These are phyloP conservation scores for Cardamine resedifolia DNA, from an alignment of 345 rosid genomes.

Conservation along the genomic window DNA sequence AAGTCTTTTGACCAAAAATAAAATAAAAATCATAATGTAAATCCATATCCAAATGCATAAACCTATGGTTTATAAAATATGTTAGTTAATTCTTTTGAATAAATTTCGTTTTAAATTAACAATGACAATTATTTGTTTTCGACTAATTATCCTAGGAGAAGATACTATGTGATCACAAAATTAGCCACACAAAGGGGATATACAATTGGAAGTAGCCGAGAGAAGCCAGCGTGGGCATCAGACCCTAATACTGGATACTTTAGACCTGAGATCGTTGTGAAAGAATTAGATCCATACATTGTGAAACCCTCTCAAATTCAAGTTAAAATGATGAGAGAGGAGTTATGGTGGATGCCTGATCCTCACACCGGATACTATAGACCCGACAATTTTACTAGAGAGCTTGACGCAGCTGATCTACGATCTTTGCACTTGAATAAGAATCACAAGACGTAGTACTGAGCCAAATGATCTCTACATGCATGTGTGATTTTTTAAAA, in stretches of 20 bases:
- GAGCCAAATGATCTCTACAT: conserved; percentile 13
- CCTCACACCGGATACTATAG: conserved; percentile 26
- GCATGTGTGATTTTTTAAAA: conserved; percentile 8
- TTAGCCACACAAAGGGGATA: conserved; percentile 10
- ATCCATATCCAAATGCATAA: conserved; percentile 4
- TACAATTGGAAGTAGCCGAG: conserved; percentile 10
- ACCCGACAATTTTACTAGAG: conserved; percentile 9
- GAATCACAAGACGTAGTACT: neutral
- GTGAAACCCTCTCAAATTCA: conserved; percentile 5
- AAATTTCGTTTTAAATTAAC: neutral
- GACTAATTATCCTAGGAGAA: conserved; percentile 6
- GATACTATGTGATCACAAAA: conserved; percentile 7
- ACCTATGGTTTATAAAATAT: neutral
- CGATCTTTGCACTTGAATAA: conserved; percentile 13
- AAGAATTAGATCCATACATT: conserved; percentile 12
- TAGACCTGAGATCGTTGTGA: conserved; percentile 6
- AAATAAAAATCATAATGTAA: neutral
- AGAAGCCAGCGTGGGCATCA: conserved; percentile 29
- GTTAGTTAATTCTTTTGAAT: neutral
- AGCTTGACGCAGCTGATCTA: conserved; percentile 24
- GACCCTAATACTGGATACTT: conserved; percentile 17
- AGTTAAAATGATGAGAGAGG: neutral
- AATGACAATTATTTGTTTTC: neutral
- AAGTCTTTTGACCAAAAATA: neutral
- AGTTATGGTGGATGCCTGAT: conserved; percentile 40